Conservation (phyloP, 2,329 filamentous ascomycete species). For the Samsoniella hepiali region DNA sequence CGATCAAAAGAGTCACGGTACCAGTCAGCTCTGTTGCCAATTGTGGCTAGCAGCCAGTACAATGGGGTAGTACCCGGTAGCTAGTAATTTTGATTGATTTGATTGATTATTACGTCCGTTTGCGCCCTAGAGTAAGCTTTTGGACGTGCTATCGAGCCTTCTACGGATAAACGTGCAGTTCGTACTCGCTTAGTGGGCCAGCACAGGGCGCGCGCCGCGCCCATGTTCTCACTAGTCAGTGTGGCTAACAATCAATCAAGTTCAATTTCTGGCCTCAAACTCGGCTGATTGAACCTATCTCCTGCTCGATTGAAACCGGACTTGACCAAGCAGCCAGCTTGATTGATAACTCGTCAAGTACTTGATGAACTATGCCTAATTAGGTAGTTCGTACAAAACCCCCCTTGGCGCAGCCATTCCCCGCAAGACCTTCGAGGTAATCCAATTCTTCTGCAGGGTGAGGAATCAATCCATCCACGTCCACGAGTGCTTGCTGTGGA, state of each 20-base stretch:
- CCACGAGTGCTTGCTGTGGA: not conserved
- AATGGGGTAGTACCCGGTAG: no score
- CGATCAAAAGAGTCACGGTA: no score
- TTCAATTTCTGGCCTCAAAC: not conserved
- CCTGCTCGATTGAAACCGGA: not conserved
- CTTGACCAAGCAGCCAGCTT: not conserved
- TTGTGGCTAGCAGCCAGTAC: no score
- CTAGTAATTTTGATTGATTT: no score
- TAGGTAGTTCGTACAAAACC: not conserved
- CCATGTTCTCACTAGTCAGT: not conserved
- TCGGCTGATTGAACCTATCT: not conserved
- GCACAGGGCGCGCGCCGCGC: no score
- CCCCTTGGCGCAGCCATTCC: not conserved
- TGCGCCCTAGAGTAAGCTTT: no score
- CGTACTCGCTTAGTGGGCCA: no score
- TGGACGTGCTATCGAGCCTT: no score
- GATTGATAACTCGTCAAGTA: not conserved
- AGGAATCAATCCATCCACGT: slow-evolving; percentile 2
- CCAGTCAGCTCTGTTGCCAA: no score
- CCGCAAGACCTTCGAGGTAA: not conserved
- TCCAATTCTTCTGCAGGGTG: slow-evolving; percentile 3
- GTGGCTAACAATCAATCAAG: not conserved
- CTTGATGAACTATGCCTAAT: not conserved
- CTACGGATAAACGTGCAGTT: no score
- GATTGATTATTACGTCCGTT: no score